Evolutionary conservation across 78 protist genomes (phyloP), one percentile per base, ranked within the genome.

Genomic region (Speleostelium caveatum): DNA sequence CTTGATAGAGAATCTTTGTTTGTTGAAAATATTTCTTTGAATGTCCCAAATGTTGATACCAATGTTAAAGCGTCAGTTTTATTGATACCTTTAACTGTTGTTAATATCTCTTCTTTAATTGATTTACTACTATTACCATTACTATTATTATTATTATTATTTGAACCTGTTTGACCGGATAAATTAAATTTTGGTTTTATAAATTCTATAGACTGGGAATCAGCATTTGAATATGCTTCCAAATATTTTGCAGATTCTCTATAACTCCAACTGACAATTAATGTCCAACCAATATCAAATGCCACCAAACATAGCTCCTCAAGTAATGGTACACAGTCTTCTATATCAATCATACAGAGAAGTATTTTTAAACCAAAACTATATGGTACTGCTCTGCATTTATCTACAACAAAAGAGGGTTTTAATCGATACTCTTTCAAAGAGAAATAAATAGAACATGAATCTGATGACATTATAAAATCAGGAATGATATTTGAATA

Each of bases 51-150:
- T 14, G 75, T 60, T 26, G 51, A 39, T 1, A 83, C 22, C 7
- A 83, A 17, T 6, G 69, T 69, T 4, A 58, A 14, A 14, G 91
- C 77, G 59, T 83, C 91, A 7, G 79, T 69, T 69, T 83, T 83
- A 42, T 83, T 83, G 16, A 83, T 32, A 10, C 56, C 49, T 42
- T 69, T 67, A 12, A 83, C 41, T 19, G 71, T 55, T 2, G 91
- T 83, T 49, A 83, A 26, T 1, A 42, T 75, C 7, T 83, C 65
- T 71, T 83, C 75, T 38, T 68, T 58, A 35, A 30, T 19, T 41
- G 91, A 26, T 35, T 83, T 83, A n/a, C n/a, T n/a, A n/a, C n/a
- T n/a, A n/a, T n/a, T n/a, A n/a, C n/a, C n/a, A n/a, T n/a, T n/a
- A n/a, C n/a, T n/a, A 32, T 71, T 60, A 1, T 49, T 32, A 49